A percentile compares a stretch with the other conserved stretches of the same genome.
Evolutionary conservation across 176 grass and related monocot genomes (phyloP).

Genomic region (Guadua angustifolia): DNA sequence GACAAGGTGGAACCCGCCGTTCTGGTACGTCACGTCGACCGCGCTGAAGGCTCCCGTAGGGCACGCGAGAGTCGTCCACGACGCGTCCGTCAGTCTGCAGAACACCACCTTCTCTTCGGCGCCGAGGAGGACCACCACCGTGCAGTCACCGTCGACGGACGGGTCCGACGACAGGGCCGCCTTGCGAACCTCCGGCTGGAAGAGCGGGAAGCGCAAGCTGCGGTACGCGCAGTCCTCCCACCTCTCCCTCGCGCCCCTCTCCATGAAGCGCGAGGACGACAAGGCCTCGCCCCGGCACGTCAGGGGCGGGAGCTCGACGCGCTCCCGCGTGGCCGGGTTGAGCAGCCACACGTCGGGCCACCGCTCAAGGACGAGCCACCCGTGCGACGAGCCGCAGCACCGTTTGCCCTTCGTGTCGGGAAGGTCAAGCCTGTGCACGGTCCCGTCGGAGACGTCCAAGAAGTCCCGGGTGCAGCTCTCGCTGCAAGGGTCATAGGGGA

Average conservation of each 20-base stretch:
- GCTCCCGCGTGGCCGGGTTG: conserved; percentile 34
- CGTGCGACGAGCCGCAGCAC: conserved; percentile 32
- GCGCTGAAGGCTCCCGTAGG: background rate
- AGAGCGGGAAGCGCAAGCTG: background rate
- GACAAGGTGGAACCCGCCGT: conserved; percentile 3
- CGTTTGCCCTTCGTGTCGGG: conserved; percentile 20
- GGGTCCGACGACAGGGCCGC: conserved; percentile 14
- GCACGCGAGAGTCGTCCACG: conserved; percentile 1
- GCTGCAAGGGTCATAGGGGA: conserved; percentile 37
- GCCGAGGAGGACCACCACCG: background rate
- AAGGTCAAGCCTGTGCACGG: conserved; percentile 33
- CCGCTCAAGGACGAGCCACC: conserved; percentile 34
- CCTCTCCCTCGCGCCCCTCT: conserved; percentile 4
- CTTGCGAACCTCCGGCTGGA: background rate
- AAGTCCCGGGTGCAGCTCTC: conserved; percentile 9
- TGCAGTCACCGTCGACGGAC: background rate
- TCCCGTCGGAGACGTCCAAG: conserved; percentile 36
- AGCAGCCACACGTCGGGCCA: conserved; percentile 44
- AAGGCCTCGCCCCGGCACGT: conserved; percentile 6
- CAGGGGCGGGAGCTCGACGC: conserved; percentile 36
- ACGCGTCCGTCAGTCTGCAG: background rate
- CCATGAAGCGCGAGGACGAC: background rate
- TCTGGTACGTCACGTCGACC: conserved; percentile 10
- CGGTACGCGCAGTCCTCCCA: conserved; percentile 21
- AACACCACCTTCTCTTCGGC: background rate